Percentiles rank a stretch among this genome's conserved stretches.
phyloP scores from a whole-genome alignment of 805 yeast species.

The Cyberlindnera xylosilytica region DNA sequence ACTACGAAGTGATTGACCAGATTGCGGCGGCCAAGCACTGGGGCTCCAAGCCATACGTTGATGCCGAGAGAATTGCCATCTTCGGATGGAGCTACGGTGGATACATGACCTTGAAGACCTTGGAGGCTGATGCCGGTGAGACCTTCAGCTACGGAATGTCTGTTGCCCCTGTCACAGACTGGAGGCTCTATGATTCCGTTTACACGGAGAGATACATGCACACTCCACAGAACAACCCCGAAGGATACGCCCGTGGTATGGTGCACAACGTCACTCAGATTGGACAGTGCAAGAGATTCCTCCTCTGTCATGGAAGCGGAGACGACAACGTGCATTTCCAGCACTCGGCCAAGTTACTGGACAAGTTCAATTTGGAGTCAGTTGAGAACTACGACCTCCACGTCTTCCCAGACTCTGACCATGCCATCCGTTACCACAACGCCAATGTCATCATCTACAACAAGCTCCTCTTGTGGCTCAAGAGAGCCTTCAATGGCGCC shows the following conservation, averaged over 20 bases:
- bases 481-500: conserved; percentile 53
- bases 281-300: conserved; percentile 58
- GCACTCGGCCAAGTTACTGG: conserved; percentile 75
- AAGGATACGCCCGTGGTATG: conserved; percentile 58
- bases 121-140: conserved; percentile 75
- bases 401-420: conserved; percentile 81
- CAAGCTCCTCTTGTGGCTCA: conserved; percentile 62
- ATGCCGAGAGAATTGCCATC: conserved; percentile 65
- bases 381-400: conserved; percentile 83
- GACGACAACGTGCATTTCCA: conserved; percentile 98
- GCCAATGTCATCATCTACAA: conserved; percentile 70
- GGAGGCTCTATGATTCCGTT: conserved; percentile 87
- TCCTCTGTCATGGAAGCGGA: conserved; percentile 94
- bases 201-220: conserved; percentile 96
- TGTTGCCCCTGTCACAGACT: conserved; percentile 96
- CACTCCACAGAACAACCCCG: conserved; percentile 62
- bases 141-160: conserved; percentile 87
- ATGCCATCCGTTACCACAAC: conserved; percentile 67
- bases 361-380: conserved; percentile 62
- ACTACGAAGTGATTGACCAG: conserved; percentile 82
- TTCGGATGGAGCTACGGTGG: conserved; percentile 99
- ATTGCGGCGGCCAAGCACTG: conserved; percentile 78
- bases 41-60: conserved; percentile 61
- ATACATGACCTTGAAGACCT: conserved; percentile 81
- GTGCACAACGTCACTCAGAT: conserved; percentile 58